Conservation (phyloP, 139 green algal species). For the Tetraselmis striata region DNA sequence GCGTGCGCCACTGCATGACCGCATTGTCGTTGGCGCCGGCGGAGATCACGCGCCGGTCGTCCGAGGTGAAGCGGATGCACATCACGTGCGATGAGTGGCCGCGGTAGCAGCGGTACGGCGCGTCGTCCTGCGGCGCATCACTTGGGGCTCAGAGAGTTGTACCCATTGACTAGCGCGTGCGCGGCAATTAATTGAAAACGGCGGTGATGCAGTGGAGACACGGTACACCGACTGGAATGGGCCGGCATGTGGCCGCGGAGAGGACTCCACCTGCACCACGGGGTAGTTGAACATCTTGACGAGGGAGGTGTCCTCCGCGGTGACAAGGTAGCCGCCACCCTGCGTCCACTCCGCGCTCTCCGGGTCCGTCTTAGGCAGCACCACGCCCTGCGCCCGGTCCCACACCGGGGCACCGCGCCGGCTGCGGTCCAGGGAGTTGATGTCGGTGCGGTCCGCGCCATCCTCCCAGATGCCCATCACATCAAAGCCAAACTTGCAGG, state of each 20-base stretch:
- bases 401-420: slow-evolving; percentile 10
- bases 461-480: slow-evolving; percentile 55
- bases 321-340: slow-evolving; percentile 36
- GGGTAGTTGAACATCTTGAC: slow-evolving; percentile 56
- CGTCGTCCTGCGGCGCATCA: slow-evolving; percentile 44
- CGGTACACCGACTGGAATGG: too few species aligned
- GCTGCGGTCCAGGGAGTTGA: slow-evolving; percentile 35
- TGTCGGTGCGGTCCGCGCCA: slow-evolving; percentile 33
- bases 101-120: slow-evolving; percentile 46
- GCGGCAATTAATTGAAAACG: too few species aligned
- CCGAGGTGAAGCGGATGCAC: slow-evolving; percentile 21
- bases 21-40: slow-evolving; percentile 38
- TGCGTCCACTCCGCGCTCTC: slow-evolving; percentile 33
- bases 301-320: slow-evolving; percentile 43
- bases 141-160: too few species aligned
- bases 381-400: slow-evolving; percentile 7
- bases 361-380: slow-evolving; percentile 15
- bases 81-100: slow-evolving; percentile 42
- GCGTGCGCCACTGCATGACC: slow-evolving; percentile 45
- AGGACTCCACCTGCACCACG: slow-evolving; percentile 28
- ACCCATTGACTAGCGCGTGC: too few species aligned
- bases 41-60: slow-evolving; percentile 30
- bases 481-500: slow-evolving; percentile 32
- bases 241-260: too few species aligned
- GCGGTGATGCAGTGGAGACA: too few species aligned